A percentile compares a stretch with the other conserved stretches of the same genome.
These are phyloP conservation scores for Nakaseomyces bracarensis DNA, from an alignment of 1,139 yeast species.

Conservation along the genomic window DNA sequence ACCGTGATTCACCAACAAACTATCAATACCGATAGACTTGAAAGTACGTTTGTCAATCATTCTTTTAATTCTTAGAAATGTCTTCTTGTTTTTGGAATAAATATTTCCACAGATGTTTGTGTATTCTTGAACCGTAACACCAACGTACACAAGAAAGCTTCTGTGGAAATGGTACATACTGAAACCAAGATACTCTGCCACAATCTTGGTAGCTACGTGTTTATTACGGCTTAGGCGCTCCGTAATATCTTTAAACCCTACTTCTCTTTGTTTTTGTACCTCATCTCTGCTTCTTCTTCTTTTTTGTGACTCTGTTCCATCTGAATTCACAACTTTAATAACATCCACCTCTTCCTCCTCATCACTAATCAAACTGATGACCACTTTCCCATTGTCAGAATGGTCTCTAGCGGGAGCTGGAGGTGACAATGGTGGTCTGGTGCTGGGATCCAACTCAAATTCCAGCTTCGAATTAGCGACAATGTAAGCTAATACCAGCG, in stretches of 20 bases:
- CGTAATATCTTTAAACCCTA: background rate
- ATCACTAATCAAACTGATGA: background rate
- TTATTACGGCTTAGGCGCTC: conserved; percentile 1
- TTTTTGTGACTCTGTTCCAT: conserved; percentile 1
- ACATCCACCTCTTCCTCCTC: background rate
- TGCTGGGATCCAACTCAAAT: background rate
- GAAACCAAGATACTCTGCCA: background rate
- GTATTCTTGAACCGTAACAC: conserved; percentile 3
- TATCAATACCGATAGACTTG: background rate
- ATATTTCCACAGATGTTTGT: background rate
- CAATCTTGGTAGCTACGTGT: conserved; percentile 1
- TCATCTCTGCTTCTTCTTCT: background rate
- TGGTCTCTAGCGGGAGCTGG: background rate
- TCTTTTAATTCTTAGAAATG: background rate
- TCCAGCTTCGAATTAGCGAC: background rate
- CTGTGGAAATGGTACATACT: conserved; percentile 5
- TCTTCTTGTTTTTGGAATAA: background rate
- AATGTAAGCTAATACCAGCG: conserved; percentile 1
- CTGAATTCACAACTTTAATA: background rate
- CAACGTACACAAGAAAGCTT: background rate
- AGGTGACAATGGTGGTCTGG: background rate
- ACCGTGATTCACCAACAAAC: background rate
- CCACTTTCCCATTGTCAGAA: background rate
- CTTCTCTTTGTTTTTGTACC: conserved; percentile 1
- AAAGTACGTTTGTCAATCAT: background rate